These are phyloP conservation scores for Raddia distichophylla DNA, from an alignment of 176 grass and related monocot species.

Conservation along the genomic window DNA sequence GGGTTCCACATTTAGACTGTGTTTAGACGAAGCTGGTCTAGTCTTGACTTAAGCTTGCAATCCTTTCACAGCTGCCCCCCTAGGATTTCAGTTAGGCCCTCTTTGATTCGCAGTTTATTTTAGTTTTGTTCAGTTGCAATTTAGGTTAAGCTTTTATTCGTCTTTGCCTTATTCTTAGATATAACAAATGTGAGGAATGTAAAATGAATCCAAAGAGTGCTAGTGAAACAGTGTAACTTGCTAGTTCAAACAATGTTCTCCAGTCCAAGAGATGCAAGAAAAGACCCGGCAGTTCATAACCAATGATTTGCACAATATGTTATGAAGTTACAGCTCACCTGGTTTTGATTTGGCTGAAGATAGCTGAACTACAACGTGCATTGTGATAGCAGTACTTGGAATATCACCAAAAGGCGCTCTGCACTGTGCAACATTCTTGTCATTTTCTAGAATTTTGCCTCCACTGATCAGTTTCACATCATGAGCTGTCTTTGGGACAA, in stretches of 20 bases:
- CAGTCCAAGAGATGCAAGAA: not conserved
- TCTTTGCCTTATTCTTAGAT: not conserved
- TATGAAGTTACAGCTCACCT: constrained; percentile 44
- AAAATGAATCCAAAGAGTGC: not conserved
- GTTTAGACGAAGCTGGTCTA: too few species aligned
- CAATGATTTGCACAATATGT: constrained; percentile 4
- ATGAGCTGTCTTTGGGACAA: constrained; percentile 63
- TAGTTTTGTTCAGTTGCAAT: not conserved
- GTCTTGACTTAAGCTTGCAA: too few species aligned
- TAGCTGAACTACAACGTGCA: constrained; percentile 77
- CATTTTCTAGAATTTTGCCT: constrained; percentile 79
- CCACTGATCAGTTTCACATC: constrained; percentile 79
- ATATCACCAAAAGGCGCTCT: constrained; percentile 76
- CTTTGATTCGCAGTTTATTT: too few species aligned
- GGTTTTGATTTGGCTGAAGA: constrained; percentile 66
- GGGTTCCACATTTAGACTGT: too few species aligned
- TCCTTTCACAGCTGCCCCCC: too few species aligned
- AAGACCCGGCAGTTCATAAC: constrained; percentile 5
- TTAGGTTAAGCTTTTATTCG: not conserved
- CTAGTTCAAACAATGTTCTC: not conserved
- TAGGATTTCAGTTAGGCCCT: too few species aligned
- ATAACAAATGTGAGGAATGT: constrained; percentile 6
- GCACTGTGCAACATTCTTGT: constrained; percentile 67
- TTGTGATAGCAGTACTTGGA: constrained; percentile 62
- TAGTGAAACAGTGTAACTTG: constrained; percentile 2